Conservation (phyloP, 2,329 filamentous ascomycete genomes). For the Metarhizium sp. region DNA sequence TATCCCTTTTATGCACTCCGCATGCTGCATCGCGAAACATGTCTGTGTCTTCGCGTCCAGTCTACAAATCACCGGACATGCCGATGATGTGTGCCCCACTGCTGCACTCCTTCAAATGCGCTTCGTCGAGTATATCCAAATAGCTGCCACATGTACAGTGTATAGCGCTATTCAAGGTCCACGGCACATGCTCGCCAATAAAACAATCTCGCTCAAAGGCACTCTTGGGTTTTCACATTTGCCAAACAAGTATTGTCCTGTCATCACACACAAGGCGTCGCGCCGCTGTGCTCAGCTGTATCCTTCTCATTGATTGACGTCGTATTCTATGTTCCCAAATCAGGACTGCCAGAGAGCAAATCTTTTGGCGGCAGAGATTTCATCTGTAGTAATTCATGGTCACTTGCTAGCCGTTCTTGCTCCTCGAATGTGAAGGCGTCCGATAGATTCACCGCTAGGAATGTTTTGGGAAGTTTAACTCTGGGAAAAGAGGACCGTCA, state of each 20-base stretch:
- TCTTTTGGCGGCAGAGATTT: slow-evolving; percentile 26
- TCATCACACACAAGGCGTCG: neutral
- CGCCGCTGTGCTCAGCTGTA: neutral
- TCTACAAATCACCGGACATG: no score
- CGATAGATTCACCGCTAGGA: slow-evolving; percentile 54
- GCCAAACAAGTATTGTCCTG: neutral
- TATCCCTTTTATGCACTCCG: neutral
- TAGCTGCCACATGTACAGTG: no score
- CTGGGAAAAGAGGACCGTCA: slow-evolving; percentile 22
- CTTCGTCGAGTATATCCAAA: no score
- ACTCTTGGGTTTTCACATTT: neutral
- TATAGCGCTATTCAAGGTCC: neutral
- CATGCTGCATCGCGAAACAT: no score
- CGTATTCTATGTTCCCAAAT: neutral
- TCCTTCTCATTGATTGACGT: neutral
- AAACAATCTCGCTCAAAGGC: neutral
- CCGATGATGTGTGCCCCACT: no score
- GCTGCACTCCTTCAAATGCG: no score
- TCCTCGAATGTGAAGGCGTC: slow-evolving; percentile 53
- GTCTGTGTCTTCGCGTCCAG: no score
- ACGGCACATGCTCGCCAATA: neutral
- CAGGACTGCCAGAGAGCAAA: slow-evolving; percentile 10
- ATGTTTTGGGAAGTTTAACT: slow-evolving; percentile 58
- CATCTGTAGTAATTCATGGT: slow-evolving; percentile 39
- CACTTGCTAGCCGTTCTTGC: slow-evolving; percentile 40